phyloP scores from a whole-genome alignment of 495 filamentous ascomycete genomes.

The Bacidia rubella region DNA sequence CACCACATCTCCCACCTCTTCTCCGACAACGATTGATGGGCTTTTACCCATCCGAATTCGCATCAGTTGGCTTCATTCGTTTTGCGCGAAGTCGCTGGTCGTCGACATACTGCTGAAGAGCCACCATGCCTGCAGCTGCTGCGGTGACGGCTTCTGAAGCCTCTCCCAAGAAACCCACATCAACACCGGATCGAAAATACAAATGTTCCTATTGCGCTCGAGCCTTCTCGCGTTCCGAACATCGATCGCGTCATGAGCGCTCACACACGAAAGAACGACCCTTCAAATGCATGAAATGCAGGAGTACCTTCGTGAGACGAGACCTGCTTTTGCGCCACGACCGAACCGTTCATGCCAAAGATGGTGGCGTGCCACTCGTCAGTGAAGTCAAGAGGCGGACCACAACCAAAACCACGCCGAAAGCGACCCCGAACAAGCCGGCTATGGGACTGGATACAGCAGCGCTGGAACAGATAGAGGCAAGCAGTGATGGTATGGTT shows the following conservation, averaged over 20 bases:
- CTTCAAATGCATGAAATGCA: slow-evolving; percentile 95
- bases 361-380: slow-evolving; percentile 88
- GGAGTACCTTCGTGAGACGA: slow-evolving; percentile 95
- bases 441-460: slow-evolving; percentile 75
- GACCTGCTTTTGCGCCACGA: slow-evolving; percentile 94
- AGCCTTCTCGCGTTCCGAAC: slow-evolving; percentile 93
- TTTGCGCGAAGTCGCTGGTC: slow-evolving; percentile 14
- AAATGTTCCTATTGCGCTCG: slow-evolving; percentile 98
- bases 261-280: slow-evolving; percentile 98
- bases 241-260: slow-evolving; percentile 91
- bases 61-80: slow-evolving; percentile 13
- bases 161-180: slow-evolving; percentile 45
- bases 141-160: slow-evolving; percentile 34
- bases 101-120: slow-evolving; percentile 3
- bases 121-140: slow-evolving; percentile 30
- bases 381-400: slow-evolving; percentile 87
- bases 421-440: slow-evolving; percentile 24
- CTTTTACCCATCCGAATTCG: neutral
- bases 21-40: slow-evolving; percentile 12
- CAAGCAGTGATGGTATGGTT: slow-evolving; percentile 85
- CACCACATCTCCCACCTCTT: neutral
- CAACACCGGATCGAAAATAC: slow-evolving; percentile 87
- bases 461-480: slow-evolving; percentile 87
- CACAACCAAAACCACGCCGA: slow-evolving; percentile 51
- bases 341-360: slow-evolving; percentile 95